Conservation (phyloP, 345 rosid species). For the Dimocarpus longan region DNA sequence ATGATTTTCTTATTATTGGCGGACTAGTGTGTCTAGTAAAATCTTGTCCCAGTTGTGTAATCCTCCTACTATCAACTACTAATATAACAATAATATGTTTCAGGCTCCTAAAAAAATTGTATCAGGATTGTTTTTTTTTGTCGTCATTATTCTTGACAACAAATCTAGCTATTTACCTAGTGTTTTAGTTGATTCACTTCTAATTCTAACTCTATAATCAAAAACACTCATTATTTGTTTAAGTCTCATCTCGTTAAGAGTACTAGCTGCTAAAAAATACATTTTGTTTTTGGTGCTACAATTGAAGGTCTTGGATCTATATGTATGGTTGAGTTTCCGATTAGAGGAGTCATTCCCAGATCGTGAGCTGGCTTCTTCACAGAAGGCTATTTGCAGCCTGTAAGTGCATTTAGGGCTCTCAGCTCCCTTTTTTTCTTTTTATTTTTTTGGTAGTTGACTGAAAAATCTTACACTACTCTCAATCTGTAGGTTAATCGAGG, state of each 20-base stretch:
- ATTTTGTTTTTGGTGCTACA: slow-evolving; percentile 13
- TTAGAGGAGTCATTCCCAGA: slow-evolving; percentile 87
- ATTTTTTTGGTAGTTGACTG: no score
- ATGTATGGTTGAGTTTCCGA: slow-evolving; percentile 90
- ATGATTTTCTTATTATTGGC: neutral
- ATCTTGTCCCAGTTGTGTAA: neutral
- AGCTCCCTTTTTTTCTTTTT: neutral
- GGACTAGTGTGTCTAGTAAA: neutral
- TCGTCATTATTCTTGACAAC: neutral
- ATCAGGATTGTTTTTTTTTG: neutral
- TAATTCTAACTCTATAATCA: neutral
- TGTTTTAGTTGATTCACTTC: neutral
- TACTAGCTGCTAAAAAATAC: slow-evolving; percentile 4
- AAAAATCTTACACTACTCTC: slow-evolving; percentile 4
- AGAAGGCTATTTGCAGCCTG: slow-evolving; percentile 76
- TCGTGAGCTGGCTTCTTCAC: slow-evolving; percentile 73
- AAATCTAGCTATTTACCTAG: neutral
- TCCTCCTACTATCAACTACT: neutral
- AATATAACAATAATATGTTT: neutral
- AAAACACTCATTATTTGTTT: neutral
- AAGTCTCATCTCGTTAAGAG: neutral
- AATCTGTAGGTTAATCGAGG: slow-evolving; percentile 76
- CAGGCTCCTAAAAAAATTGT: neutral
- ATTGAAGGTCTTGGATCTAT: slow-evolving; percentile 83
- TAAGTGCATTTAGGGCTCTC: slow-evolving; percentile 37